Percentiles rank a stretch among this genome's conserved stretches.
Evolutionary conservation across 2,329 filamentous ascomycete species (phyloP).

Genomic region (Botryotinia narcissicola): DNA sequence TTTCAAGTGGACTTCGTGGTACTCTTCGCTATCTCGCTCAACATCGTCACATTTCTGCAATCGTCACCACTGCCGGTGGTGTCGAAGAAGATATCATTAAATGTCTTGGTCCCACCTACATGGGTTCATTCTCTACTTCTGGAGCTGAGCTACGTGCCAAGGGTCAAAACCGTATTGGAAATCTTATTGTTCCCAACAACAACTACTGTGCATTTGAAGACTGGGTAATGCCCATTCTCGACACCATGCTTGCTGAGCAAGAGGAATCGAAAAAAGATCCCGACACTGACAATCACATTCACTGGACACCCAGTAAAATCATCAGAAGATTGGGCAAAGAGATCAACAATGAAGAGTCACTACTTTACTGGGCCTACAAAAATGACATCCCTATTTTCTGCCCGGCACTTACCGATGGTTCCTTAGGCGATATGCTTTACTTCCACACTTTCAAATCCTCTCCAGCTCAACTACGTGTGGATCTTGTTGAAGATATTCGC

Average conservation of each 20-base stretch:
- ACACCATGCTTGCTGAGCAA: conserved; percentile 90
- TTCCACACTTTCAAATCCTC: conserved; percentile 95
- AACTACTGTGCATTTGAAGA: conserved; percentile 99
- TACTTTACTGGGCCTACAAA: conserved; percentile 94
- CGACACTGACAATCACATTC: conserved; percentile 49
- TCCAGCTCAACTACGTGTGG: conserved; percentile 76
- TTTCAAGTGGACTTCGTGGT: conserved; percentile 90
- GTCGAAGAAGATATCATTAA: conserved; percentile 99
- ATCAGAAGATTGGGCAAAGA: conserved; percentile 88
- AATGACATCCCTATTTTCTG: conserved; percentile 98
- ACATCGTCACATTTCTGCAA: conserved; percentile 86
- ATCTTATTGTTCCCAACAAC: conserved; percentile 90
- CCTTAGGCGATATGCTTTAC: conserved; percentile 95
- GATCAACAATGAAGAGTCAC: conserved; percentile 87
- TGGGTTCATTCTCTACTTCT: conserved; percentile 76
- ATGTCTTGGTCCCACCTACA: conserved; percentile 90
- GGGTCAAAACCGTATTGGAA: conserved; percentile 93
- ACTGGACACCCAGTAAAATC: conserved; percentile 93
- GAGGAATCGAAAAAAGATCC: conserved; percentile 69
- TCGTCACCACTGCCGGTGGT: conserved; percentile 93
- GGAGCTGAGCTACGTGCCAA: conserved; percentile 77
- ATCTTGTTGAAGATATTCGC: conserved; percentile 92
- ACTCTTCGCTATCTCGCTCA: conserved; percentile 90
- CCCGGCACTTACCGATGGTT: conserved; percentile 91
- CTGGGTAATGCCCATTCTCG: conserved; percentile 94